A percentile compares a stretch with the other conserved stretches of the same genome.
Conservation (phyloP, 1,139 yeast genomes). For the Kluyveromyces sp. region DNA sequence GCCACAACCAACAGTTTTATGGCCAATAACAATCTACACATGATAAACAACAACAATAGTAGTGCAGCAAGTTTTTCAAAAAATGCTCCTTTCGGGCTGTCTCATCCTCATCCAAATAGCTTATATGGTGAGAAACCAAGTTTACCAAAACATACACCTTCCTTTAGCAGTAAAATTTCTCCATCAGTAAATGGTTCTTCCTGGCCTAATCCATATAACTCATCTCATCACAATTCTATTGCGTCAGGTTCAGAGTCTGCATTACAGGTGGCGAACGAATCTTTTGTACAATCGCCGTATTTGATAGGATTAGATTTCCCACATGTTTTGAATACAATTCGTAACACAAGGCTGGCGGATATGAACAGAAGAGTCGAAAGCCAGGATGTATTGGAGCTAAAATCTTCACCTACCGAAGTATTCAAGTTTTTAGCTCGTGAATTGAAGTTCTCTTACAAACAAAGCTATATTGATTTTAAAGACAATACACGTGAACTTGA, state of each 20-base stretch:
- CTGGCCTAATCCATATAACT: background rate
- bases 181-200: conserved; percentile 6
- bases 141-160: conserved; percentile 10
- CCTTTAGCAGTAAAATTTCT: conserved; percentile 12
- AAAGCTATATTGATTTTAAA: conserved; percentile 12
- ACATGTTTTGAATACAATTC: conserved; percentile 22
- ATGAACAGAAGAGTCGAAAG: conserved; percentile 5
- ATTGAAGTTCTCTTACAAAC: conserved; percentile 24
- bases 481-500: conserved; percentile 6
- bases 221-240: conserved; percentile 13
- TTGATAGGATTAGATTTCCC: conserved; percentile 26
- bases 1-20: conserved; percentile 8
- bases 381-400: conserved; percentile 13
- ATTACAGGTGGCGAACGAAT: conserved; percentile 7
- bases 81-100: background rate
- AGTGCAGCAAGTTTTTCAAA: conserved; percentile 1
- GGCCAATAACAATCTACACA: background rate
- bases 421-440: conserved; percentile 29
- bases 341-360: conserved; percentile 16
- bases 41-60: background rate
- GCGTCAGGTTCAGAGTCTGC: conserved; percentile 9
- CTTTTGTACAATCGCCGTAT: conserved; percentile 17
- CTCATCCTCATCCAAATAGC: conserved; percentile 1
- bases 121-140: conserved; percentile 12
- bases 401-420: conserved; percentile 26